Conservation (phyloP, 192 early-diverging fungal species). For the Coemansia sp. region DNA sequence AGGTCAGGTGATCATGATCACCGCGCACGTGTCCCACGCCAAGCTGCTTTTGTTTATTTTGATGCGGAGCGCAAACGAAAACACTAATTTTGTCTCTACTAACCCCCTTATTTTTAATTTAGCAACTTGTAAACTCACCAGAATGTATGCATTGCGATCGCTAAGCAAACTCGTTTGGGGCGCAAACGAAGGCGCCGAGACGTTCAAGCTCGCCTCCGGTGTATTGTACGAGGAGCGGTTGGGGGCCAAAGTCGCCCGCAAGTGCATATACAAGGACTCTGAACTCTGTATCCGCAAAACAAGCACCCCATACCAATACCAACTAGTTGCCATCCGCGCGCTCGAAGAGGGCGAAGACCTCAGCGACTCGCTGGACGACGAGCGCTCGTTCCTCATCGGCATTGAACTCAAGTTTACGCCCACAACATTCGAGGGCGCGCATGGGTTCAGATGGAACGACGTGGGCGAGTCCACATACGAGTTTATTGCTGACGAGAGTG, state of each 20-base stretch:
- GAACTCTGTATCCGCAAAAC: conserved; percentile 69
- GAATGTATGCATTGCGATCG: conserved; percentile 68
- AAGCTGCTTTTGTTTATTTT: background rate
- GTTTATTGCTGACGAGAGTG: conserved; percentile 29
- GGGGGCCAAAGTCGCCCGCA: conserved; percentile 40
- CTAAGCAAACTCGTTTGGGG: conserved; percentile 72
- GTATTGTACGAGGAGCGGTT: conserved; percentile 63
- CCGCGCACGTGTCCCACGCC: background rate
- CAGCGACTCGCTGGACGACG: conserved; percentile 60
- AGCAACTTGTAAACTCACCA: background rate
- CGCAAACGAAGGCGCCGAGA: conserved; percentile 51
- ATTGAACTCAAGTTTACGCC: conserved; percentile 30
- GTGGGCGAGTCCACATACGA: conserved; percentile 14
- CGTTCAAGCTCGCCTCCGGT: conserved; percentile 62
- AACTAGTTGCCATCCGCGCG: conserved; percentile 72
- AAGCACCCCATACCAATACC: conserved; percentile 62
- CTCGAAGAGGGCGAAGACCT: conserved; percentile 77
- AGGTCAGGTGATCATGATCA: background rate
- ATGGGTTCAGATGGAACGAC: conserved; percentile 45
- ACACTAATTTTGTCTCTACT: background rate
- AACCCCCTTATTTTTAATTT: background rate
- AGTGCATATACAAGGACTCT: conserved; percentile 67
- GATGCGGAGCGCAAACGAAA: background rate
- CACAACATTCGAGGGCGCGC: conserved; percentile 22
- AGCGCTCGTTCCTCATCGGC: conserved; percentile 71